Base-by-base conservation (phyloP, 1,284 basidiomycete genomes). In the Tausonia pullulans region DNA sequence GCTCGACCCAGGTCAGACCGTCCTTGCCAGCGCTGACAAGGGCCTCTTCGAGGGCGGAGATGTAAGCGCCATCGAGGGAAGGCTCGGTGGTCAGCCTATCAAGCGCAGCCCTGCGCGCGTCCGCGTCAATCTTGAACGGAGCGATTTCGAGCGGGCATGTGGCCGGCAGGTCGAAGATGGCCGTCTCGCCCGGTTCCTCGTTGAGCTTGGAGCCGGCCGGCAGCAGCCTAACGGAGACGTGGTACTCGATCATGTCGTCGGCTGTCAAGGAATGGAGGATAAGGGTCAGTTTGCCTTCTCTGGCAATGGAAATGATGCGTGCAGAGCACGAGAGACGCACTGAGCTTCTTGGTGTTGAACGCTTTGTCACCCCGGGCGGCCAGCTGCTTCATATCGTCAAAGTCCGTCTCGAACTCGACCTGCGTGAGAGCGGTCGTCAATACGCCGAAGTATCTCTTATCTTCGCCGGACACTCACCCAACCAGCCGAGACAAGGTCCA, bases 291-390 rank as follows among this genome's bases (percentile, higher is more conserved):
- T 27, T 2, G 27, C 27, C 27, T 27, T 27, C 27, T 27, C 27
- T 27, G 27, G 27, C 27, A 27, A 27, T 40, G 43, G 43, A 43
- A 44, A 44, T 58, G 55, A 57, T 50, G 48, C 2, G 40, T 4
- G 43, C 55, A 14, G 39, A 51, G n/a, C 6, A n/a, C 2, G 54
- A 44, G 3, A 9, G 14, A 74, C 79, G 68, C 64, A 85, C 88
- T 86, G 69, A 87, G 85, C 79, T 86, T 88, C 78, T 88, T 88
- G 75, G 88, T 90, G 69, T 90, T 87, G 84, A n/a, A 11, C 16
- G 61, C 39, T 27, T 27, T 27, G 27, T 27, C 27, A 27, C 62
- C 62, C 7, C 53, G 41, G 40, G 86, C 87, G 71, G 89, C 86
- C 44, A 89, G 76, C 11, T 72, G 75, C 11, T 76, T 70, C 8